phyloP scores from a whole-genome alignment of 169 alveolate species.

The Babesia bigemina region DNA sequence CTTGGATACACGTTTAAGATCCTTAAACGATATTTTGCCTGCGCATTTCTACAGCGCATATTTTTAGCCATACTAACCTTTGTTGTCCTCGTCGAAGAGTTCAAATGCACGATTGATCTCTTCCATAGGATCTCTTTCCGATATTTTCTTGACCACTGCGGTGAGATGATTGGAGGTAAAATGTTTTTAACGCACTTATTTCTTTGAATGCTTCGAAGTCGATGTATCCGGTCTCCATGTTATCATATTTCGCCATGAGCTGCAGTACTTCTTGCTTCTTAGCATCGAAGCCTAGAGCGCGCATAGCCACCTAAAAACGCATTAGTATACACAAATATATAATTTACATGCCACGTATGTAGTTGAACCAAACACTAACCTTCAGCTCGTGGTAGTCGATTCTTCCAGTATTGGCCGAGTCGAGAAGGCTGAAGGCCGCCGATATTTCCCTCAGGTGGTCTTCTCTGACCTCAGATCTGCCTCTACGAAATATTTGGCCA shows the following conservation, averaged over 20 bases:
- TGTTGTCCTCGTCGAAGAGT: slow-evolving; percentile 93
- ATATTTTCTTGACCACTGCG: slow-evolving; percentile 86
- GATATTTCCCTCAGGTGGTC: slow-evolving; percentile 89
- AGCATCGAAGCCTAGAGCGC: slow-evolving; percentile 97
- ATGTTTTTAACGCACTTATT: slow-evolving; percentile 66
- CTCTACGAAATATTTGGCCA: slow-evolving; percentile 55
- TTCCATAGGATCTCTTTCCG: slow-evolving; percentile 94
- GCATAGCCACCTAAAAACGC: slow-evolving; percentile 92
- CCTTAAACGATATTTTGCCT: slow-evolving; percentile 91
- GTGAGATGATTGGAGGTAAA: not conserved
- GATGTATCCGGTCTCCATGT: slow-evolving; percentile 80
- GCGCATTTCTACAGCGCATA: not conserved
- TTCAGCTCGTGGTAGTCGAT: slow-evolving; percentile 95
- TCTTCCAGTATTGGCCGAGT: slow-evolving; percentile 95
- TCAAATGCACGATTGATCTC: slow-evolving; percentile 94
- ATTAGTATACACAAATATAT: not conserved
- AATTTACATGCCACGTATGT: not conserved
- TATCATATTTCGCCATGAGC: slow-evolving; percentile 86
- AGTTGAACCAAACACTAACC: slow-evolving; percentile 68
- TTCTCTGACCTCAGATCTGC: slow-evolving; percentile 69
- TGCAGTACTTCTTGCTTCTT: slow-evolving; percentile 93
- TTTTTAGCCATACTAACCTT: slow-evolving; percentile 71
- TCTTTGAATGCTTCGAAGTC: slow-evolving; percentile 83
- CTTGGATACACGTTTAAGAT: slow-evolving; percentile 93
- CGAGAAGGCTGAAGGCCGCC: slow-evolving; percentile 98